Base-by-base conservation (phyloP, 345 rosid genomes). In the Arabis alpina region DNA sequence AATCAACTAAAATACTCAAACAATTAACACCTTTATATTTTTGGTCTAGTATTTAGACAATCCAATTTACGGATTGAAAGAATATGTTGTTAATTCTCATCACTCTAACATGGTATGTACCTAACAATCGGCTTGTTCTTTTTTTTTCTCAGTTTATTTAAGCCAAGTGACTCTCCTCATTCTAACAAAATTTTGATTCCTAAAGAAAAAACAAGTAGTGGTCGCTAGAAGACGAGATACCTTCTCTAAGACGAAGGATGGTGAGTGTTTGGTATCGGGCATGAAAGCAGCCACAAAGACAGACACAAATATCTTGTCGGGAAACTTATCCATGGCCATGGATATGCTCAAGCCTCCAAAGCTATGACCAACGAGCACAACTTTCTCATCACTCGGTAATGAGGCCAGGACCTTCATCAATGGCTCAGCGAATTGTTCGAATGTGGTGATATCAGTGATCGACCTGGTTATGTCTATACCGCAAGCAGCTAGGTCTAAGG, bases 291-390 rank as follows among this genome's bases (percentile, higher is more conserved):
- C 39, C 19, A 77, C 23, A 10, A 66, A 77, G 45, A 77, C 54
- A 4, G 77, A 48, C 5, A 66, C 72, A 34, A 11, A 54, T 37
- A 77, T 66, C 3, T 72, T 71, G 0, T 66, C 4, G 0, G 76
- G 69, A 71, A 79, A 85, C 67, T 13, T 68, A 16, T 83, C 84
- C 54, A 77, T 73, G 0, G 81, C 85, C 23, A 80, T 70, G 12
- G 87, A 82, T 79, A 85, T 52, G 49, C 36, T 81, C 77, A 82
- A 10, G 10, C 97, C 93, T 16, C 90, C 93, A 6, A 82, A 74
- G 66, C 97, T 86, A 72, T 88, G 97, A 7, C 87, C 97, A 4
- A 90, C 88, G 12, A 90, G 82, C 10, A 87, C 74, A 49, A 82
- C 85, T 66, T 71, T 82, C 36, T 84, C 85, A 27, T 56, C 59